These are phyloP conservation scores for Lachancea waltii DNA, from an alignment of 805 yeast genomes.

Conservation along the genomic window DNA sequence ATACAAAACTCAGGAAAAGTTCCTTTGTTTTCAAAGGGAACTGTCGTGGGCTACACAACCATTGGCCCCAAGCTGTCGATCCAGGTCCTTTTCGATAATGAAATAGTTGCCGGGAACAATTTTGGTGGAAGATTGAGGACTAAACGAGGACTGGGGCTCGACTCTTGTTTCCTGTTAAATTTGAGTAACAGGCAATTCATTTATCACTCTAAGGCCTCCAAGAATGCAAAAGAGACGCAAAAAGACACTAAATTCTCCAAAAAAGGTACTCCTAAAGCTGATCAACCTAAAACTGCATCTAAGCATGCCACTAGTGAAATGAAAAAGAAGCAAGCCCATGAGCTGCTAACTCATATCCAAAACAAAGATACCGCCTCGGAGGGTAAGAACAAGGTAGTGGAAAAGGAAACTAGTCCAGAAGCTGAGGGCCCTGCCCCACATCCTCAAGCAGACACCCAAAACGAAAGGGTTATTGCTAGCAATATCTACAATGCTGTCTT, in stretches of 20 bases:
- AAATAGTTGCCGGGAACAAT: slow-evolving; percentile 74
- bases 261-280: slow-evolving; percentile 25
- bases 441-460: slow-evolving; percentile 19
- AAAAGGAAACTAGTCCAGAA: neutral
- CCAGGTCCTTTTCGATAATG: slow-evolving; percentile 77
- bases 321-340: slow-evolving; percentile 35
- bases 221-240: slow-evolving; percentile 29
- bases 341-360: slow-evolving; percentile 41
- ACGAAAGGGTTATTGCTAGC: slow-evolving; percentile 23
- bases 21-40: slow-evolving; percentile 81
- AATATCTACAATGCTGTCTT: slow-evolving; percentile 32
- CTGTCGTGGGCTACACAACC: slow-evolving; percentile 72
- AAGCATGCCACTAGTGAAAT: slow-evolving; percentile 26
- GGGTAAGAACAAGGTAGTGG: slow-evolving; percentile 3
- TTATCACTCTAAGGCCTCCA: slow-evolving; percentile 64
- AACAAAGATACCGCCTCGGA: slow-evolving; percentile 12
- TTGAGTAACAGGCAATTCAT: slow-evolving; percentile 67
- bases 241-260: slow-evolving; percentile 25
- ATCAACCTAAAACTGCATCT: slow-evolving; percentile 8
- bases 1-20: slow-evolving; percentile 85
- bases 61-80: slow-evolving; percentile 48
- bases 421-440: neutral
- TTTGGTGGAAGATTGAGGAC: slow-evolving; percentile 72
- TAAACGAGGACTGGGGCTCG: slow-evolving; percentile 79
- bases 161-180: slow-evolving; percentile 75